These are phyloP conservation scores for Arctostaphylos glauca DNA, from an alignment of 148 eudicot species.

Conservation along the genomic window DNA sequence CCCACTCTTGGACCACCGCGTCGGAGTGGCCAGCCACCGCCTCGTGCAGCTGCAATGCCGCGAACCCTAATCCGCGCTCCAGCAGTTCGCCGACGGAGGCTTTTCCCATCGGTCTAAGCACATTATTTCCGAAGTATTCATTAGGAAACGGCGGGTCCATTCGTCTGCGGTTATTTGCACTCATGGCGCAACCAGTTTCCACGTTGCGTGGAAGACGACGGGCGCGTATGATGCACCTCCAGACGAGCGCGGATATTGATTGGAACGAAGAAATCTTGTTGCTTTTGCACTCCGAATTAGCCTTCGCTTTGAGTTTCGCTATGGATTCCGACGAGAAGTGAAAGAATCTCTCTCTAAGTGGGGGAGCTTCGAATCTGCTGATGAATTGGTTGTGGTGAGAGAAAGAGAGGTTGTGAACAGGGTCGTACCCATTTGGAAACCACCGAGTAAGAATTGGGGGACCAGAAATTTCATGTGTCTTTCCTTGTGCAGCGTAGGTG, in stretches of 20 bases:
- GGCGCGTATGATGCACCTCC: slow-evolving; percentile 24
- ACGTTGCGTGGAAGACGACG: slow-evolving; percentile 8
- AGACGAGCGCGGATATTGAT: slow-evolving; percentile 22
- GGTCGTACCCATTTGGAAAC: slow-evolving; percentile 24
- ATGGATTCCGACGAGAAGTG: slow-evolving; percentile 23
- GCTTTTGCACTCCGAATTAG: slow-evolving; percentile 15
- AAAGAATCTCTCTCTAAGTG: slow-evolving; percentile 28
- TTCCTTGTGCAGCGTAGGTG: neutral
- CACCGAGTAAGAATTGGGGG: slow-evolving; percentile 22
- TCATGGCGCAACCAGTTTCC: neutral
- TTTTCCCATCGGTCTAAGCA: neutral
- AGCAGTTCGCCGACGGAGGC: neutral
- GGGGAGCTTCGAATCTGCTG: slow-evolving; percentile 18
- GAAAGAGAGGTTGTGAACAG: slow-evolving; percentile 22
- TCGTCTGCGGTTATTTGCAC: slow-evolving; percentile 19
- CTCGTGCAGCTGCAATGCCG: neutral
- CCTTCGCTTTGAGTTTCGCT: slow-evolving; percentile 27
- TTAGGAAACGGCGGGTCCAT: slow-evolving; percentile 21
- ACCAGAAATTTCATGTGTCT: neutral
- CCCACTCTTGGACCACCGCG: neutral
- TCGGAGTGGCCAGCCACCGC: slow-evolving; percentile 16
- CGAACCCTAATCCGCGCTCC: neutral
- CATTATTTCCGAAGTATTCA: slow-evolving; percentile 24
- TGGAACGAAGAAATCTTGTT: slow-evolving; percentile 29
- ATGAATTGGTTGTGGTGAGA: slow-evolving; percentile 29